Evolutionary conservation across 1,139 yeast genomes (phyloP).

Genomic region (Citeromyces hawaiiensis): DNA sequence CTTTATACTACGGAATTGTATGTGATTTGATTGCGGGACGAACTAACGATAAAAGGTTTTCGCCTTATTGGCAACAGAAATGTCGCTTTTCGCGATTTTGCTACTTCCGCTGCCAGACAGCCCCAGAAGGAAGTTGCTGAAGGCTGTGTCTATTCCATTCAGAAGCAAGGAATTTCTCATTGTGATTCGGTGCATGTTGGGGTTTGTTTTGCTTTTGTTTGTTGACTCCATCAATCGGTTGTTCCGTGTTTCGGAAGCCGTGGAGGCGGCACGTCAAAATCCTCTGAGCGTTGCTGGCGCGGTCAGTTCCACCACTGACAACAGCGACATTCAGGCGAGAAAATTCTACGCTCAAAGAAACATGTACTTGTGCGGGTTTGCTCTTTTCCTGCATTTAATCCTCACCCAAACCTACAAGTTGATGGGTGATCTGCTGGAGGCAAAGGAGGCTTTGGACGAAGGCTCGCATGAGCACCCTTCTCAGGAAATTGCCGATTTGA

Average conservation of each 20-base stretch:
- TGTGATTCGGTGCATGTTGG: conserved; percentile 70
- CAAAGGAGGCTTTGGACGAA: conserved; percentile 32
- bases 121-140: conserved; percentile 55
- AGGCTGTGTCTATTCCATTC: conserved; percentile 56
- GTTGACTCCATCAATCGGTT: conserved; percentile 84
- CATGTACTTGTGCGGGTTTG: conserved; percentile 92
- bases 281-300: conserved; percentile 7
- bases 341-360: conserved; percentile 94
- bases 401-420: conserved; percentile 77
- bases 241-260: conserved; percentile 41
- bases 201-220: conserved; percentile 74
- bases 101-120: conserved; percentile 79
- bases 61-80: conserved; percentile 26
- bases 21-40: too few species aligned
- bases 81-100: conserved; percentile 67
- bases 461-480: conserved; percentile 9
- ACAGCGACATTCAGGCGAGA: conserved; percentile 78
- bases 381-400: conserved; percentile 77
- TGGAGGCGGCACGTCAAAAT: conserved; percentile 29
- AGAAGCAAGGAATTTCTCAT: conserved; percentile 60
- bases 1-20: too few species aligned
- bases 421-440: conserved; percentile 58
- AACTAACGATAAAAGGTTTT: too few species aligned
- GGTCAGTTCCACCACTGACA: conserved; percentile 27
- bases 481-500: conserved; percentile 33